Percentiles rank a stretch among this genome's conserved stretches.
These are phyloP conservation scores for Shiraia sp. DNA, from an alignment of 2,329 filamentous ascomycete species.

Conservation along the genomic window DNA sequence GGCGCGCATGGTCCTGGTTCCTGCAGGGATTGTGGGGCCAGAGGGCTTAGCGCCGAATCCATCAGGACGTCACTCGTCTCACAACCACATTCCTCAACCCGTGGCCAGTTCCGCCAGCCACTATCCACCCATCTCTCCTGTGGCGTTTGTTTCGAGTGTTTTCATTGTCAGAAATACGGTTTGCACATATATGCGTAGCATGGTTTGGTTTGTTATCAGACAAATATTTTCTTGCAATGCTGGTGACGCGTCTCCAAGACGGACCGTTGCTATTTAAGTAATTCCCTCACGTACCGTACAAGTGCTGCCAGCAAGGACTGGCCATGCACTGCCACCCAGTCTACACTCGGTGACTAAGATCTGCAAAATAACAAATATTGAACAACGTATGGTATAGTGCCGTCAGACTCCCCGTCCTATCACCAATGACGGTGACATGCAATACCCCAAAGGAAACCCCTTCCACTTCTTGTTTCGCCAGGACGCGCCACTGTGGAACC, in stretches of 20 bases:
- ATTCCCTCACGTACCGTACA: not conserved
- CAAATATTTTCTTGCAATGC: not conserved
- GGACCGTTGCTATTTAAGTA: no score
- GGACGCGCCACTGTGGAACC: conserved; percentile 5
- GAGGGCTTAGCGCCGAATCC: not conserved
- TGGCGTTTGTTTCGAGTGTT: no score
- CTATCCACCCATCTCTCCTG: no score
- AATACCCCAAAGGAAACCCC: conserved; percentile 9
- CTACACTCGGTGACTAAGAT: not conserved
- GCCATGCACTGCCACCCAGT: not conserved
- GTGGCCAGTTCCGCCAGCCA: not conserved
- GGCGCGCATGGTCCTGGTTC: conserved; percentile 8
- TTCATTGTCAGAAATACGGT: no score
- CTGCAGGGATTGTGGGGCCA: conserved; percentile 2
- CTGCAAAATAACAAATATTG: conserved; percentile 15
- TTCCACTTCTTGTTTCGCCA: conserved; percentile 16
- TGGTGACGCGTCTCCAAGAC: no score
- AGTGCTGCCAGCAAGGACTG: not conserved
- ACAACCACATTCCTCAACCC: not conserved
- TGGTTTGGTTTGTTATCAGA: not conserved
- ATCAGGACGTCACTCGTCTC: conserved; percentile 2
- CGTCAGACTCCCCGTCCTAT: conserved; percentile 24
- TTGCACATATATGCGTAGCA: not conserved
- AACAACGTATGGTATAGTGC: conserved; percentile 38
- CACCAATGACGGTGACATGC: conserved; percentile 20